Percentiles rank a stretch among this genome's conserved stretches.
Conservation (phyloP, 164 flowering plant species). For the grape (Vitis vinifera) region ASM3070453v1 NC_081822.1:14288501-14289000, state of each 20-base stretch:
- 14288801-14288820: slow-evolving; percentile 26
- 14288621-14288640: too few relatives aligned
- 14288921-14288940: background rate
- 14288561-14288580: too few relatives aligned
- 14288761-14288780: slow-evolving; percentile 27
- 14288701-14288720: background rate
- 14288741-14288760: slow-evolving; percentile 25
- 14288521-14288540: too few relatives aligned
- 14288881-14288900: slow-evolving; percentile 2
- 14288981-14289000: too few relatives aligned
- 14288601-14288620: too few relatives aligned
- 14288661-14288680: slow-evolving; percentile 27
- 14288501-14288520: too few relatives aligned
- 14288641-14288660: background rate
- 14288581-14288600: too few relatives aligned
- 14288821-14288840: slow-evolving; percentile 23
- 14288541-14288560: too few relatives aligned
- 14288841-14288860: slow-evolving; percentile 36
- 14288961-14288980: background rate
- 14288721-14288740: slow-evolving; percentile 3
- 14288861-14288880: slow-evolving; percentile 16
- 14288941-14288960: slow-evolving; percentile 4
- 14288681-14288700: slow-evolving; percentile 6
- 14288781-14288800: slow-evolving; percentile 34
- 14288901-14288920: slow-evolving; percentile 18